These are phyloP conservation scores for Penstemon newberryi DNA, from an alignment of 257 asterid species.

Conservation along the genomic window DNA sequence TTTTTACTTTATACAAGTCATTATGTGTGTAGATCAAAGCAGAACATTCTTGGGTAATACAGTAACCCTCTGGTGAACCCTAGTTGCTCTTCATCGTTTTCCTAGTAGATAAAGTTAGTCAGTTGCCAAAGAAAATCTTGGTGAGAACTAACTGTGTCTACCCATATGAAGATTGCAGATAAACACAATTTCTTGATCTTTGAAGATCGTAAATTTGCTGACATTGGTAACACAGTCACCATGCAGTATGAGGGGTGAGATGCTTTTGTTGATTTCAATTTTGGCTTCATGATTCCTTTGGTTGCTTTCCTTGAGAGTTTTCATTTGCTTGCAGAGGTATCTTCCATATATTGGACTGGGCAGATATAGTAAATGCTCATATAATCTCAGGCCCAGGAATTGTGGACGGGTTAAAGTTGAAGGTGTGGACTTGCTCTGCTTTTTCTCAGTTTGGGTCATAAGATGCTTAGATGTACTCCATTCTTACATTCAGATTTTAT, in stretches of 20 bases:
- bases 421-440: slow-evolving; percentile 45
- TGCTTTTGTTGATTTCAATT: slow-evolving; percentile 21
- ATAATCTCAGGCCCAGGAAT: slow-evolving; percentile 97
- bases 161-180: slow-evolving; percentile 73
- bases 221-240: slow-evolving; percentile 96
- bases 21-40: neutral
- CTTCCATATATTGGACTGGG: slow-evolving; percentile 88
- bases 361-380: slow-evolving; percentile 93
- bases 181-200: slow-evolving; percentile 85
- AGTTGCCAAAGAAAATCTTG: slow-evolving; percentile 8
- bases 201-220: slow-evolving; percentile 97
- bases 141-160: slow-evolving; percentile 28
- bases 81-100: neutral
- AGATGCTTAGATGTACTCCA: slow-evolving; percentile 5
- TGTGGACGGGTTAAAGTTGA: slow-evolving; percentile 88
- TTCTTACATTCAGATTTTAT: slow-evolving; percentile 25
- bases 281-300: neutral
- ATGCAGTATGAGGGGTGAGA: slow-evolving; percentile 97
- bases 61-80: neutral
- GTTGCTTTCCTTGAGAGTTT: slow-evolving; percentile 26
- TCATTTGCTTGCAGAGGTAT: slow-evolving; percentile 67
- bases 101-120: slow-evolving; percentile 3
- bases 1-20: neutral
- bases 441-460: slow-evolving; percentile 7
- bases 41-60: slow-evolving; percentile 1